phyloP scores from a whole-genome alignment of 192 early-diverging fungal genomes.

The Piromyces sp. region DNA sequence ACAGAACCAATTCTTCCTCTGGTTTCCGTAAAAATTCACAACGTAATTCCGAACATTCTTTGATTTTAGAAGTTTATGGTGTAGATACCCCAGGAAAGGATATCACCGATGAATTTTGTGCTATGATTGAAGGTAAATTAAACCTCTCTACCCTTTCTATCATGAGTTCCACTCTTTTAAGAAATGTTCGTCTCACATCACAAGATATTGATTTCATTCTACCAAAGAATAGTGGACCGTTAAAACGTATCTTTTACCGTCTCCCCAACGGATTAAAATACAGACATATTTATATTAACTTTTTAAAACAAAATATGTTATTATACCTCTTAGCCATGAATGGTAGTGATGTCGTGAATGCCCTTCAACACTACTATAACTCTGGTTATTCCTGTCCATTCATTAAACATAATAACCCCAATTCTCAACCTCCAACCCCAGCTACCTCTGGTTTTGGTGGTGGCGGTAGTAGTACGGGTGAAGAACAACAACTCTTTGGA shows the following conservation, averaged over 20 bases:
- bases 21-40: not conserved
- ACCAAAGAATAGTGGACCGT: slow-evolving; percentile 9
- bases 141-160: slow-evolving; percentile 40
- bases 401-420: not conserved
- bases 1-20: not conserved
- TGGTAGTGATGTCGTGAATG: not conserved
- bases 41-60: not conserved
- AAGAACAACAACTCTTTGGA: not conserved
- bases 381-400: not conserved
- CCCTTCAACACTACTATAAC: not conserved
- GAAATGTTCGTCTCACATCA: slow-evolving; percentile 49
- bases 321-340: not conserved
- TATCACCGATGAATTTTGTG: slow-evolving; percentile 40
- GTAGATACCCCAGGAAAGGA: slow-evolving; percentile 35
- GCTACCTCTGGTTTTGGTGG: too few relatives aligned
- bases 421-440: not conserved
- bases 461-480: not conserved
- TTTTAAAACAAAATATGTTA: not conserved
- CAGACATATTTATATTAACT: not conserved
- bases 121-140: slow-evolving; percentile 43
- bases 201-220: slow-evolving; percentile 67
- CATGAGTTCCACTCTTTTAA: slow-evolving; percentile 41
- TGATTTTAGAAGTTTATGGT: slow-evolving; percentile 48
- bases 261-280: not conserved
- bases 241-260: not conserved